Conservation (phyloP, 768 basidiomycete genomes). For the Lactarius sanguifluus region DNA sequence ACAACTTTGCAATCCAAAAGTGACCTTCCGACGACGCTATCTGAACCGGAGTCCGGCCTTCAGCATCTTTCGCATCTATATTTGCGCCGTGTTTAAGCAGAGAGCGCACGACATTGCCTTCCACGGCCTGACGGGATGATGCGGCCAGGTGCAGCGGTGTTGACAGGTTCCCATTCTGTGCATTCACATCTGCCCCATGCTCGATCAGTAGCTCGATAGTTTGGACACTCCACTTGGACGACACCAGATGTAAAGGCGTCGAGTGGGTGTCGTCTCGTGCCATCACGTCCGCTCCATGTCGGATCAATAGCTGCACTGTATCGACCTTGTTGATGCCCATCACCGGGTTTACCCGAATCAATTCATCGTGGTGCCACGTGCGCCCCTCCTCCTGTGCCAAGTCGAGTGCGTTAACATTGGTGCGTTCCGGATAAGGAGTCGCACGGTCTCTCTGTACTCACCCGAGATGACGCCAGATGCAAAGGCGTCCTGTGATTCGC, state of each 20-base stretch:
- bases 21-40: not conserved
- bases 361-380: too few relatives aligned
- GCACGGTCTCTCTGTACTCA: too few relatives aligned
- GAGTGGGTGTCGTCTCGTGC: not conserved
- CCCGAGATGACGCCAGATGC: too few relatives aligned
- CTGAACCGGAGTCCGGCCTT: not conserved
- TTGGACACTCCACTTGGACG: not conserved
- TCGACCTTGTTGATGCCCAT: too few relatives aligned
- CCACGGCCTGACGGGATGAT: not conserved
- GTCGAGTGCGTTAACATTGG: too few relatives aligned
- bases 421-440: too few relatives aligned
- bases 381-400: too few relatives aligned
- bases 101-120: not conserved
- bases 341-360: too few relatives aligned
- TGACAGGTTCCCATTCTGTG: not conserved
- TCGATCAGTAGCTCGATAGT: not conserved
- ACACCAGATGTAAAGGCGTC: not conserved
- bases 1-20: not conserved
- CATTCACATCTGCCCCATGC: not conserved
- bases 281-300: not conserved
- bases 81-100: not conserved
- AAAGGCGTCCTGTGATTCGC: too few relatives aligned
- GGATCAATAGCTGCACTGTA: too few relatives aligned
- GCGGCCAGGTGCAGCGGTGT: not conserved
- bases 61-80: not conserved